Evolutionary conservation across 2,329 filamentous ascomycete genomes (phyloP), one percentile per base, ranked within the genome.

Genomic region (Clonostachys sp.): DNA sequence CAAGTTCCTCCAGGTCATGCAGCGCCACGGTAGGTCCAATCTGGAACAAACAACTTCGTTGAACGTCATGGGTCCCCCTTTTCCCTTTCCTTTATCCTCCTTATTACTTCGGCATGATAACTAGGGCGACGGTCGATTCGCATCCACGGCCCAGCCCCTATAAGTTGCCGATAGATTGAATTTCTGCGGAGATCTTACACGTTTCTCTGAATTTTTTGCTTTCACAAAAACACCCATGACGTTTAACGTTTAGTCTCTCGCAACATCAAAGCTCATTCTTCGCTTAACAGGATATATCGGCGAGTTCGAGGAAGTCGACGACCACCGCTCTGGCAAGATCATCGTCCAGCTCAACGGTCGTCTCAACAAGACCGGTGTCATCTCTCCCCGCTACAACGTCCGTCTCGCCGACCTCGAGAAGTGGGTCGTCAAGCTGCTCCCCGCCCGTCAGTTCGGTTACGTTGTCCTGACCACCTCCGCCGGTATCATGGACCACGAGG

Each of bases 401-500:
- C 91, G 92, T 74, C 91, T 99, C 68, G 78, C 82, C 67, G 94
- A 99, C 66, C 84, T 99, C 70, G 94, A 99, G 89, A 96, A 97
- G 84, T 99, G 94, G 94, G 91, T 97, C 65, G 90, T 95, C 79
- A 95, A 95, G 86, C 88, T 99, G 70, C 85, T 99, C 57, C 94
- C 94, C 61, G 91, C 94, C 60, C 94, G 94, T 96, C 94, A 99
- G 80, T 99, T 99, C 83, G 94, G 94, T 69, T 96, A 91, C 80
- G 90, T 99, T 69, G 91, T 99, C 76, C 87, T 99, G 67, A 99
- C 94, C 74, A 99, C 94, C 77, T 96, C 91, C 52, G 91, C 94
- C 57, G 94, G 94, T 74, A 99, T 99, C 76, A 97, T 99, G 92
- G 94, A 99, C 81, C 94, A 99, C 81, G 94, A 99, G 83, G 94